These are phyloP conservation scores for Lactifluus piperatus DNA, from an alignment of 768 basidiomycete genomes.

Conservation along the genomic window DNA sequence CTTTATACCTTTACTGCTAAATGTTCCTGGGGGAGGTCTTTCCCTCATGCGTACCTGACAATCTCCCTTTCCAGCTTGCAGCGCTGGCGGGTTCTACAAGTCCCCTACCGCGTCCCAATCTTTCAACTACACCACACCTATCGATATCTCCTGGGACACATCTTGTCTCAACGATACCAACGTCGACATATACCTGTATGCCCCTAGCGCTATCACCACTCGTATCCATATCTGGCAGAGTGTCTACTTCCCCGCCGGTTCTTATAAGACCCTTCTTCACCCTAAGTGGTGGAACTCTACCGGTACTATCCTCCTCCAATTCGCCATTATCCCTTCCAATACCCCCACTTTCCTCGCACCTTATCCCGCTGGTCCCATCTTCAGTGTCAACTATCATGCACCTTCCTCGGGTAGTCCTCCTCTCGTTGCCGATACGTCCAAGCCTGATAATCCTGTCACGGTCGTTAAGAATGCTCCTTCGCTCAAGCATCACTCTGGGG, in stretches of 20 bases:
- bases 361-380: conserved; percentile 59
- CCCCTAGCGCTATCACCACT: conserved; percentile 34
- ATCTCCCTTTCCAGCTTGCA: conserved; percentile 34
- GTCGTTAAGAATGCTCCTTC: conserved; percentile 29
- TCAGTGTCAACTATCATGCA: conserved; percentile 51
- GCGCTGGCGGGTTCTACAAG: conserved; percentile 53
- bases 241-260: conserved; percentile 41
- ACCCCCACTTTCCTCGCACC: conserved; percentile 42
- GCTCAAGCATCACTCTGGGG: conserved; percentile 32
- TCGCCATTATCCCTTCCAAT: conserved; percentile 47
- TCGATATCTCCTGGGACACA: conserved; percentile 58
- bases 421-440: conserved; percentile 34
- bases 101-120: conserved; percentile 40
- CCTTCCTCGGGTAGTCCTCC: conserved; percentile 36
- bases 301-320: conserved; percentile 39
- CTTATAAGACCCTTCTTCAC: conserved; percentile 40
- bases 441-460: conserved; percentile 34
- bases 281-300: conserved; percentile 70
- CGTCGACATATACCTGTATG: conserved; percentile 64
- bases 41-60: background rate
- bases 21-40: background rate
- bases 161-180: conserved; percentile 42
- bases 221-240: conserved; percentile 50
- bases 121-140: conserved; percentile 38
- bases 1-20: background rate